Evolutionary conservation across 108 stramenopile species (phyloP), one percentile per base, ranked within the genome.

Genomic region (Schizochytrium sp.): DNA sequence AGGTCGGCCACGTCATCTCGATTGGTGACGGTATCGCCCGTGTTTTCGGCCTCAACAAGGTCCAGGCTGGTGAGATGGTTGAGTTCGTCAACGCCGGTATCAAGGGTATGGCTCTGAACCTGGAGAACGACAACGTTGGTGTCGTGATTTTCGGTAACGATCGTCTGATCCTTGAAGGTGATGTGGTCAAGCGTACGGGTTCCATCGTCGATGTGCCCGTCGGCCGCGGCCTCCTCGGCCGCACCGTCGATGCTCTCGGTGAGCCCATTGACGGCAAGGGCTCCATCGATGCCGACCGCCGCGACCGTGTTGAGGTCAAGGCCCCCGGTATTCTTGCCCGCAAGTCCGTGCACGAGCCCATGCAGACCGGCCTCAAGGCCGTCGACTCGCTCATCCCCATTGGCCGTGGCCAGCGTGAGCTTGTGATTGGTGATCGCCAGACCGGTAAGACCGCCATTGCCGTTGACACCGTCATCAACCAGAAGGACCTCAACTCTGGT

Each of bases 41-140:
- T 92, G 98, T 99, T 29, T 99, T 98, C 94, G 99, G 99, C 90
- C 96, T 99, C 83, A 96, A 97, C 95, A 98, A 98, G 90, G 98
- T 99, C 93, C 99, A 99, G 93, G 99, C 99, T 89, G 99, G 99
- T 92, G 99, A 99, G 97, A 98, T 99, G 98, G 97, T 98, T 92
- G 97, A 97, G 90, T 98, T 98, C 87, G 92, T 96, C 94, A 83
- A 83, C 51, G 95, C 95, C 91, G 98, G 97, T 72, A 95, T 97
- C 72, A 95, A 96, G 60, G 98, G 99, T 89, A 99, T 98, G 99
- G 99, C 99, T 60, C 97, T 99, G 91, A 99, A 99, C 97, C 95
- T 99, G 91, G 99, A 99, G 94, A 98, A 99, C 92, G 96, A 97
- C 96, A 98, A 98, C 91, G 99, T 99, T 48, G 99, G 99, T 93